These are phyloP conservation scores for Aegilops sharonensis DNA, from an alignment of 176 grass and related monocot species.

Conservation along the genomic window DNA sequence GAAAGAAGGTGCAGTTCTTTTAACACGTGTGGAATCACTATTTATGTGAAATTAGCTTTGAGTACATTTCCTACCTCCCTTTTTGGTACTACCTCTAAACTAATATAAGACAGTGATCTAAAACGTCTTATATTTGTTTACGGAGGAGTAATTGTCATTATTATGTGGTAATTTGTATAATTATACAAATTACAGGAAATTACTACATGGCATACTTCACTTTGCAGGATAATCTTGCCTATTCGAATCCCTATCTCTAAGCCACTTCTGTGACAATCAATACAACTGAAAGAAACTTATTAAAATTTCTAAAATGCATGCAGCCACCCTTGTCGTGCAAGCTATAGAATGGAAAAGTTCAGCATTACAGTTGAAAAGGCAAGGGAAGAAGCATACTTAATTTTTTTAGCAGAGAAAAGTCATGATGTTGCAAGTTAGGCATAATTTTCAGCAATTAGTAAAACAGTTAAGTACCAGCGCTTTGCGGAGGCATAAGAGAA, in stretches of 20 bases:
- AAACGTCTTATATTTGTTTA: too few species aligned
- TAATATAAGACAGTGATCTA: too few species aligned
- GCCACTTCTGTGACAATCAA: too few species aligned
- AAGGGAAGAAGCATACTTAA: neutral
- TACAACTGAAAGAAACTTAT: too few species aligned
- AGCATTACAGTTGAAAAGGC: neutral
- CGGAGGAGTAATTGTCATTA: neutral
- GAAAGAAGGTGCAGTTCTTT: slow-evolving; percentile 68
- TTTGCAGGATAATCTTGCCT: too few species aligned
- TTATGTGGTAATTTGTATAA: neutral
- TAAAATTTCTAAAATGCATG: too few species aligned
- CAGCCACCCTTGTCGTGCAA: too few species aligned
- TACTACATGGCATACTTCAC: too few species aligned
- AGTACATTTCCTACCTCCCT: neutral
- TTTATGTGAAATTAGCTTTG: neutral
- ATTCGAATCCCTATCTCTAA: too few species aligned
- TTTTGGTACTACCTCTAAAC: too few species aligned
- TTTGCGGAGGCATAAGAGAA: neutral
- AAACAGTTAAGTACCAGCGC: neutral
- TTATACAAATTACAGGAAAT: neutral
- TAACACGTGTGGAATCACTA: neutral
- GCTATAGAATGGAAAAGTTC: too few species aligned
- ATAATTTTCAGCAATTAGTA: neutral
- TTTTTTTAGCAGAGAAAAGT: neutral
- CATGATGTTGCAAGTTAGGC: neutral